These are phyloP conservation scores for Mrakia frigida DNA, from an alignment of 768 basidiomycete species.

Conservation along the genomic window DNA sequence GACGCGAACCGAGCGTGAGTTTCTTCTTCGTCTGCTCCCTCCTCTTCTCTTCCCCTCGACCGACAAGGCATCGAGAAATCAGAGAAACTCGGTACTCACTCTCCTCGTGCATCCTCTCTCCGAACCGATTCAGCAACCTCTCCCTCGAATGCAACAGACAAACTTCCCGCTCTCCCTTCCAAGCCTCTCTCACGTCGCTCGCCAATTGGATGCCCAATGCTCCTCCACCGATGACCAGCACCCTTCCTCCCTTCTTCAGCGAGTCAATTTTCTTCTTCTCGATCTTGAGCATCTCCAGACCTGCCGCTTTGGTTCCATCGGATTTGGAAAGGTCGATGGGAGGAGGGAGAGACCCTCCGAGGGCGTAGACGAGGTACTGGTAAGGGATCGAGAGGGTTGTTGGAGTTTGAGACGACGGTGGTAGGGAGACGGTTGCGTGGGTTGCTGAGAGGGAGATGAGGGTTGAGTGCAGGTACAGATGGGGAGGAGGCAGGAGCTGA, in stretches of 20 bases:
- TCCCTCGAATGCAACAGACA: constrained; percentile 46
- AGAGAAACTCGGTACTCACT: constrained; percentile 31
- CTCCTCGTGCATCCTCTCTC: constrained; percentile 41
- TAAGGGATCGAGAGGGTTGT: constrained; percentile 38
- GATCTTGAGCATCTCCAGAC: constrained; percentile 39
- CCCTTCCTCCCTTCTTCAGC: constrained; percentile 34
- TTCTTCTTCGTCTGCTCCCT: neutral
- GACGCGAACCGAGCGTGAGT: constrained; percentile 37
- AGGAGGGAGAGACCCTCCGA: constrained; percentile 41
- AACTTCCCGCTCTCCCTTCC: constrained; percentile 38
- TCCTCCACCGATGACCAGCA: constrained; percentile 47
- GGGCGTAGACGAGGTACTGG: constrained; percentile 42
- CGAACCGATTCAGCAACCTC: constrained; percentile 44
- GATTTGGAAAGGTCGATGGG: constrained; percentile 42
- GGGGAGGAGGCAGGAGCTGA: constrained; percentile 41
- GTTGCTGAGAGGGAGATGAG: constrained; percentile 18
- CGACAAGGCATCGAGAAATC: neutral
- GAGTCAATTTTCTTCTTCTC: constrained; percentile 36
- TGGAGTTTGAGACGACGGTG: neutral
- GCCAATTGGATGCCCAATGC: constrained; percentile 43
- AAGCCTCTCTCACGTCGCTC: constrained; percentile 44
- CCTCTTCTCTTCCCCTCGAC: neutral
- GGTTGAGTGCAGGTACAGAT: constrained; percentile 37
- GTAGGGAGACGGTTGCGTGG: constrained; percentile 17
- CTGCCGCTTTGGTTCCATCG: constrained; percentile 41